Evolutionary conservation across 192 early-diverging fungal genomes (phyloP), one percentile per base, ranked within the genome.

Genomic region (Backusella westeae): DNA sequence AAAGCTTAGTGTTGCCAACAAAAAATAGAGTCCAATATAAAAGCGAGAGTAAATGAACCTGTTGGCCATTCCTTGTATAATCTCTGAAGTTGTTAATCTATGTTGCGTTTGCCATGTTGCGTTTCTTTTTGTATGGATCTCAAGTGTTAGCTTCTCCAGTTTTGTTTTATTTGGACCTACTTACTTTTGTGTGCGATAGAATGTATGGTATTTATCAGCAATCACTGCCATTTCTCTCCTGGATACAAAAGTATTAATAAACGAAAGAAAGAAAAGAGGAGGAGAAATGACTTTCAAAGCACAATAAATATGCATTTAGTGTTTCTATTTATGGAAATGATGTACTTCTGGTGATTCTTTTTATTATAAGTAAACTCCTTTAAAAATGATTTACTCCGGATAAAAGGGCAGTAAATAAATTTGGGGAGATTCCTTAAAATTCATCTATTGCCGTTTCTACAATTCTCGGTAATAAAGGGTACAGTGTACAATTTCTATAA

Each of bases 1-100:
- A 34, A 84, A 32, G 67, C 85, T 85, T 26, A 89, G 81, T 17
- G 82, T 38, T 1, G 81, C 88, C 69, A 89, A 74, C 67, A 80
- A 81, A 10, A 89, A 15, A 63, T 89, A 89, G 5, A 89, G 78
- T 36, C 83, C 74, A 75, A 86, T 88, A 75, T 89, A 89, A 74
- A 84, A 87, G 14, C 75, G 83, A 34, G 88, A 89, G 59, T 89
- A 89, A 69, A 89, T 81, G 69, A 89, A 83, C 23, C 88, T 75
- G 74, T 87, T 89, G 21, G 88, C 88, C 65, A 89, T 78, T 26
- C 87, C 87, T 75, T 87, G 86, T 49, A 89, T 77, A 29, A 85
- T 71, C 59, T 89, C 88, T 17, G 78, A 68, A n/a, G 78, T 78
- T 15, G 85, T 83, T 49, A 89, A 75, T 19, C 84, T 79, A 74